Percentiles rank a stretch among this genome's conserved stretches.
phyloP scores from a whole-genome alignment of 768 basidiomycete species.

The Ramaria sp. region DNA sequence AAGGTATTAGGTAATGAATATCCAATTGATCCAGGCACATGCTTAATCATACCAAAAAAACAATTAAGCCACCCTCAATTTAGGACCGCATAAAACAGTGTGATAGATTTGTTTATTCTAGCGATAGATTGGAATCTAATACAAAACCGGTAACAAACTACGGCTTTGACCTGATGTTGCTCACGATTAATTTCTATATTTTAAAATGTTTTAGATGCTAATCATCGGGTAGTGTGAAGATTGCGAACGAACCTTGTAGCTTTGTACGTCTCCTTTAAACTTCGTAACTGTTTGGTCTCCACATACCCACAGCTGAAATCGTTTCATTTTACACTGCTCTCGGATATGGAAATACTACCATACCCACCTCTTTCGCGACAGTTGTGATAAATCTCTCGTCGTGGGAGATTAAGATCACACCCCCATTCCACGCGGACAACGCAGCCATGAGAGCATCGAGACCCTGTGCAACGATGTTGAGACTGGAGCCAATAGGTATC shows the following conservation, averaged over 20 bases:
- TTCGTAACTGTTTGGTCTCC: conserved; percentile 70
- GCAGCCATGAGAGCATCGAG: conserved; percentile 91
- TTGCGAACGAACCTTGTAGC: conserved; percentile 61
- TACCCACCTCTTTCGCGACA: conserved; percentile 68
- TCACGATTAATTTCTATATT: conserved; percentile 60
- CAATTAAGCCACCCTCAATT: too few species aligned
- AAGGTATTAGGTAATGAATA: too few species aligned
- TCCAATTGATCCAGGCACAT: too few species aligned
- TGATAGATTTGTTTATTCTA: too few species aligned
- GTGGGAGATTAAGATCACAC: conserved; percentile 89
- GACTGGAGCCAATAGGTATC: neutral
- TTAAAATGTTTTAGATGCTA: conserved; percentile 4
- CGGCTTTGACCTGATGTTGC: conserved; percentile 53
- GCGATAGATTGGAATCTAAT: too few species aligned
- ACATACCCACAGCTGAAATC: conserved; percentile 80
- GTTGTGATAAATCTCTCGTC: conserved; percentile 92
- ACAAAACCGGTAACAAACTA: neutral
- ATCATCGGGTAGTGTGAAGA: neutral
- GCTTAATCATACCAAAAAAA: too few species aligned
- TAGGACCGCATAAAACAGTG: too few species aligned
- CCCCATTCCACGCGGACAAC: conserved; percentile 72
- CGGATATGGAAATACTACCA: neutral
- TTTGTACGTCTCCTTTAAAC: conserved; percentile 83
- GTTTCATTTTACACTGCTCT: conserved; percentile 6
- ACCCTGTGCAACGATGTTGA: conserved; percentile 41